Evolutionary conservation across 768 basidiomycete species (phyloP), one percentile per base, ranked within the genome.

Genomic region (Lentinula edodes): DNA sequence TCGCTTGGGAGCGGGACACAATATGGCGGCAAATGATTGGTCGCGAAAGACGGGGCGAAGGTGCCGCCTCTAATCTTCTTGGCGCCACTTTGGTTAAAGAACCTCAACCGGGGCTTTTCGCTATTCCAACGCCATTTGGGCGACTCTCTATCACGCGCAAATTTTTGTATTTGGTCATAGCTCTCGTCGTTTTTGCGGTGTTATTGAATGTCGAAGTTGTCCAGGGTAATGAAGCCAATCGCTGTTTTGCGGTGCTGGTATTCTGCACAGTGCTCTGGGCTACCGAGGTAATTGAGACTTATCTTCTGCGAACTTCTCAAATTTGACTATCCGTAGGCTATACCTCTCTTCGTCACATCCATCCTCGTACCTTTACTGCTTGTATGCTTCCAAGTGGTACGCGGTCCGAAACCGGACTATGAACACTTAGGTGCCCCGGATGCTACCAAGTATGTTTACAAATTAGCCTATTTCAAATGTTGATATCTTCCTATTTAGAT

Each of bases 11-110:
- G 69, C 85, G 97, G 36, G 95, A 98, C 69, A 99, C 97, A 1
- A 89, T 98, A 12, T 99, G 97, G 97, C 82, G 93, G 28, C 89
- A 93, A 72, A 95, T 97, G 94, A 90, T 97, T 62, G 88, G 86
- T 2, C 83, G 85, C 43, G 90, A 92, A 66, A 83, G 92, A 34
- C 81, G 85, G 4, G 90, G 92, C 16, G 84, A 86, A 66, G 65
- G 67, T 62, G 45, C 67, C 63, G 55, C 52, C 0, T 58, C 62
- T 6, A 77, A 75, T 53, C 65, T 71, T 34, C 65, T 78, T 15
- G 86, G 85, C 8, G 83, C 76, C 0, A 76, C 76, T 13, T 71
- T 86, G 16, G 63, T 84, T 18, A 78, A 74, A 34, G 72, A 77
- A 23, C 71, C 80, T 3, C 76, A 78, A 50, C 73, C 78, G 6